Evolutionary conservation across 176 grass and related monocot genomes (phyloP), one percentile per base, ranked within the genome.

Genomic region (Carex littledalei): DNA sequence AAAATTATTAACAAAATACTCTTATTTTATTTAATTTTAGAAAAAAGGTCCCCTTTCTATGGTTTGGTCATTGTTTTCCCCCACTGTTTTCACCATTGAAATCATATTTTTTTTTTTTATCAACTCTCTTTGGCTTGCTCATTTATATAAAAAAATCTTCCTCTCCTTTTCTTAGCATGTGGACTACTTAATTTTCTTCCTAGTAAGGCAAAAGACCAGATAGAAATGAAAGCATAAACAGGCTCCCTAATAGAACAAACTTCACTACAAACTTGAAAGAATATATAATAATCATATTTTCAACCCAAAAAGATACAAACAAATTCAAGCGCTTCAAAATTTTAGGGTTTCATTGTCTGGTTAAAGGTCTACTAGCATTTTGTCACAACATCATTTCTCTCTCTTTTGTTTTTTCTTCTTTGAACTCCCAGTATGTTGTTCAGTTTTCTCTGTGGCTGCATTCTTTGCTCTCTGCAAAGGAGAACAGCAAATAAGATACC

Each of bases 351-450:
- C 21, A 56, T 62, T 22, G 2, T 62, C 59, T 22, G 18, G 59
- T 21, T 4, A 22, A 62, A 62, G 59, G 8, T 47, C 8, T 47
- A 21, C 59, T 22, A 22, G n/a, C 59, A 20, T 78, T 21, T 9
- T 6, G 73, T 11, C 1, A 1, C 73, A 55, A 10, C 49, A 31
- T 87, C 67, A 20, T 66, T 81, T 92, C 34, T 60, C 73, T 17
- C 88, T 74, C 76, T 78, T 86, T 78, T 92, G 79, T 63, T 82
- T 85, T 89, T 94, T 94, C 83, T 92, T 88, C 21, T 16, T 86
- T 6, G 88, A 53, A 18, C 37, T 82, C 53, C 84, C 82, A 17
- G 20, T 52, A 26, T 81, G 39, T 70, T 82, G 52, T 39, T 89
- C 83, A 32, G 61, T 22, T n/a, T 88, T 87, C 81, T 87, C 80